Evolutionary conservation across 371 early-diverging fungal genomes (phyloP), one percentile per base, ranked within the genome.

Genomic region (Nematocida displodere): DNA sequence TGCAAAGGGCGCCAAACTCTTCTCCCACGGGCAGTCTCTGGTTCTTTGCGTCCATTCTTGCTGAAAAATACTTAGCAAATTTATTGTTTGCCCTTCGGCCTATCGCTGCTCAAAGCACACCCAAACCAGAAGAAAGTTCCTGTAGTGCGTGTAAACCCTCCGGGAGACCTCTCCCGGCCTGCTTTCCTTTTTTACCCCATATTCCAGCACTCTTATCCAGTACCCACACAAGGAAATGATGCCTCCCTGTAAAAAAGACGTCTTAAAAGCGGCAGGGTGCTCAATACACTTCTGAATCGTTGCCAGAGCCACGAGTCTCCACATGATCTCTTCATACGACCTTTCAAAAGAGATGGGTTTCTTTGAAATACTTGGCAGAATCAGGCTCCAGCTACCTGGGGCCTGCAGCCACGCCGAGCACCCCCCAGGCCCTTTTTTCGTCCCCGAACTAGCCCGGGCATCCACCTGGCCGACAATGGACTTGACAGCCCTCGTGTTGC

Each of bases 401-500:
- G 5, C 20, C 7, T n/a, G n/a, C n/a, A n/a, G n/a, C n/a, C n/a
- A n/a, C n/a, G n/a, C n/a, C n/a, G n/a, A n/a, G n/a, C n/a, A n/a
- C n/a, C n/a, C n/a, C n/a, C n/a, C n/a, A n/a, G n/a, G n/a, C n/a
- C n/a, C n/a, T n/a, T n/a, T n/a, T n/a, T n/a, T n/a, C n/a, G n/a
- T n/a, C n/a, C n/a, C n/a, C n/a, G n/a, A n/a, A n/a, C n/a, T n/a
- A n/a, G n/a, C n/a, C n/a, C n/a, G n/a, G 28, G 50, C 22, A 29
- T 64, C 64, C 8, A 34, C 34, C 29, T 40, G 36, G 0, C 46
- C 17, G 31, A 50, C 49, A 31, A 64, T 64, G 26, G 24, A 20
- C n/a, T 50, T 46, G 20, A 64, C n/a, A 7, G 64, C 64, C 34
- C 64, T 46, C n/a, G 29, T 26, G 29, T 64, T n/a, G 64, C 20